Evolutionary conservation across 164 flowering plant genomes (phyloP), one percentile per base, ranked within the genome.

Genomic region (Stephania japonica): DNA sequence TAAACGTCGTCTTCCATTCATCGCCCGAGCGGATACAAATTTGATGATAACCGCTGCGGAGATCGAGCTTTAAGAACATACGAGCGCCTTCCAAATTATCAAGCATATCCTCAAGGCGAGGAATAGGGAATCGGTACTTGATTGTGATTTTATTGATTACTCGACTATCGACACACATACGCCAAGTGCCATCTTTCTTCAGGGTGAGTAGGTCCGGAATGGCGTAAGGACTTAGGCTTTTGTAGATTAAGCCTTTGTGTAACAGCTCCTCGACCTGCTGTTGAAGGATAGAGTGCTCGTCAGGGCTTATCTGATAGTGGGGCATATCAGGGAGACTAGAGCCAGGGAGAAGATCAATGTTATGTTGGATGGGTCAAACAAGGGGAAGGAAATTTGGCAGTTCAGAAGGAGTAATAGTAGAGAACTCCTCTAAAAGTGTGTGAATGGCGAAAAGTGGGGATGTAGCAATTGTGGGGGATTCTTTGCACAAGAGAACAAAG

Each of bases 131-230:
- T 21, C 23, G 67, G 8, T 64, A 64, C 4, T 64, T 64, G 12
- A 64, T 27, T 3, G 67, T 64, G 2, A 64, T 64, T 11, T 64
- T 64, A 26, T 64, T 64, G 1, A 64, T 24, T 10, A 26, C 2
- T 64, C 67, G 23, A 64, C 67, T 64, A 64, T 64, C 67, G 7
- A 64, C 10, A 10, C 67, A 64, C 67, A 64, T 64, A 9, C 67
- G 27, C 23, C 25, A 64, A 11, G 27, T 64, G 24, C 67, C 67
- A 64, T 64, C 67, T 64, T 64, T 64, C 67, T 1, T 64, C 1
- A 8, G 27, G 7, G 27, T 24, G 27, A 10, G 67, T 5, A 64
- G 27, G 27, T 6, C 23, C 24, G n/a, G 67, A 27, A 24, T 27
- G 23, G 67, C 67, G 24, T 6, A n/a, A n/a, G 16, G 67, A 21